Conservation (phyloP, 2,329 filamentous ascomycete species). For the Fusarium coicis region DNA sequence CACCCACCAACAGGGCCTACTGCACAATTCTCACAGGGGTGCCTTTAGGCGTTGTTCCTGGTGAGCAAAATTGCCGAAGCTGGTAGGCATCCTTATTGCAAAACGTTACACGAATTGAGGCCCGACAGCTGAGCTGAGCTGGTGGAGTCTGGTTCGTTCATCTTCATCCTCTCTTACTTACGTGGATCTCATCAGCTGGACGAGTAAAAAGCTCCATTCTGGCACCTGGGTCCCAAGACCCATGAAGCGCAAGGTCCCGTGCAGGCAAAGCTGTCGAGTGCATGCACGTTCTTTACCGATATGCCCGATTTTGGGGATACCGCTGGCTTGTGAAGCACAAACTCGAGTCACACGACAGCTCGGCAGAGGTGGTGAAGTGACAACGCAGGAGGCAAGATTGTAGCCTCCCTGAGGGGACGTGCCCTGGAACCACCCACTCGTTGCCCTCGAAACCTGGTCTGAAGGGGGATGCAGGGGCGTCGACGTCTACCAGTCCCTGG, state of each 20-base stretch:
- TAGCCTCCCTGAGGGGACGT: constrained; percentile 5
- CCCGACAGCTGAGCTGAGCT: constrained; percentile 1
- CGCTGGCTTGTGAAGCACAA: not conserved
- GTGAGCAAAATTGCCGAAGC: constrained; percentile 4
- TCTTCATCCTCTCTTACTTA: constrained; percentile 24
- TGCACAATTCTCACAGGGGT: constrained; percentile 21
- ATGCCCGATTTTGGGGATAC: not conserved
- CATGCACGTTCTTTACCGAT: not conserved
- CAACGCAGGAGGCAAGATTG: constrained; percentile 29
- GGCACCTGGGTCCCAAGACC: constrained; percentile 14
- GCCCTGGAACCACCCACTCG: constrained; percentile 26
- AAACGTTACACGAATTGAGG: not conserved
- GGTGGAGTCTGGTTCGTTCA: constrained; percentile 2
- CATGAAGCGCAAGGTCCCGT: constrained; percentile 11
- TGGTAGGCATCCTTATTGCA: not conserved
- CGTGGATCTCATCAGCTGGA: constrained; percentile 17
- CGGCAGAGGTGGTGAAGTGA: constrained; percentile 10
- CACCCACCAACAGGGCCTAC: constrained; percentile 12
- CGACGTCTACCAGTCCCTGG: constrained; percentile 19
- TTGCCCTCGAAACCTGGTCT: constrained; percentile 16
- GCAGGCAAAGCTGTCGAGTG: constrained; percentile 12
- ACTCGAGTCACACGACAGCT: constrained; percentile 12
- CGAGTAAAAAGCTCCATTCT: constrained; percentile 22
- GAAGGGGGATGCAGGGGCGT: constrained; percentile 31
- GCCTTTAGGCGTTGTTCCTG: constrained; percentile 1